Conservation (phyloP, 306 rosid genomes). For the Fragaria ananassa region DNA sequence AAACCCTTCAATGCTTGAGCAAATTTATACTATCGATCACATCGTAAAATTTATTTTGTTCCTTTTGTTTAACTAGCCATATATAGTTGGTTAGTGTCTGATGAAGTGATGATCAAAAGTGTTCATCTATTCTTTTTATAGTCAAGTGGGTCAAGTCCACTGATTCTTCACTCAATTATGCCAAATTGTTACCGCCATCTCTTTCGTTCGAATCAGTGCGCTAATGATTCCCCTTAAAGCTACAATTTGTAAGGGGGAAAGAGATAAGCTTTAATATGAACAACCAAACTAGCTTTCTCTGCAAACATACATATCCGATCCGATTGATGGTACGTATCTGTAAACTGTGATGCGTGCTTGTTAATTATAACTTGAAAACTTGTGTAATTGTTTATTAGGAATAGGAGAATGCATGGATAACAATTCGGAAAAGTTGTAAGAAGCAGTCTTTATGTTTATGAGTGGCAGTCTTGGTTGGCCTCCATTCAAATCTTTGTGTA, state of each 20-base stretch:
- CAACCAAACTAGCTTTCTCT: background rate
- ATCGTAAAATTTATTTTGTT: background rate
- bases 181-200: background rate
- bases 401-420: background rate
- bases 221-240: background rate
- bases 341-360: background rate
- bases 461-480: conserved; percentile 5
- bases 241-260: background rate
- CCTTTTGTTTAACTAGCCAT: conserved; percentile 1
- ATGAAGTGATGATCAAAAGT: background rate
- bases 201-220: background rate
- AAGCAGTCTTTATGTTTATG: background rate
- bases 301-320: background rate
- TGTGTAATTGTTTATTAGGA: background rate
- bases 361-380: background rate
- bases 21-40: conserved; percentile 17
- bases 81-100: background rate
- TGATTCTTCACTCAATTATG: conserved; percentile 3
- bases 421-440: conserved; percentile 4
- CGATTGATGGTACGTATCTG: background rate
- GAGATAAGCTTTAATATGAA: background rate
- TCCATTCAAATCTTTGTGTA: conserved; percentile 6
- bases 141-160: conserved; percentile 4
- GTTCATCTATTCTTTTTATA: background rate
- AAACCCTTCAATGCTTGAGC: conserved; percentile 20